Percentiles rank a stretch among this genome's conserved stretches.
phyloP scores from a whole-genome alignment of 129 eudicot genomes.

The Chrysanthemum makinoi region DNA sequence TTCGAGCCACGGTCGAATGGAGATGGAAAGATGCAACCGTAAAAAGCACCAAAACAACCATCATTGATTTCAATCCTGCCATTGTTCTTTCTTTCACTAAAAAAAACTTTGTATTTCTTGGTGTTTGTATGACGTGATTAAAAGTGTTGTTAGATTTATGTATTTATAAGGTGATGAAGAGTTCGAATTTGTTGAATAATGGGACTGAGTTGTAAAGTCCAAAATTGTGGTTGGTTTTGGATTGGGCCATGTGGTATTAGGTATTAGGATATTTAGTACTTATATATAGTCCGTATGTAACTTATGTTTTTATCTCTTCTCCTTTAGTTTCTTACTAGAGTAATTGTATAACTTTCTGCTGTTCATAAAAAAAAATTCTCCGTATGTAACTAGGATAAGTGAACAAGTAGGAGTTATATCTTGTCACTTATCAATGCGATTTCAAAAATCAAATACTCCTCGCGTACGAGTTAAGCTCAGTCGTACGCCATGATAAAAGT shows the following conservation, averaged over 20 bases:
- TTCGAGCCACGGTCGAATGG: slow-evolving; percentile 1
- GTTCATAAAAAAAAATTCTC: too few species aligned
- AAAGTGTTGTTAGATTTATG: background rate
- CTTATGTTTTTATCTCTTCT: too few species aligned
- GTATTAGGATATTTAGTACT: background rate
- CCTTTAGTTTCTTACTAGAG: too few species aligned
- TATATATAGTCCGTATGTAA: too few species aligned
- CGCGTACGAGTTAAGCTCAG: too few species aligned
- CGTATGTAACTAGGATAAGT: too few species aligned
- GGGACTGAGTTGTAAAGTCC: slow-evolving; percentile 21
- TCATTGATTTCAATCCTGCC: slow-evolving; percentile 11
- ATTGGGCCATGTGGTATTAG: slow-evolving; percentile 25
- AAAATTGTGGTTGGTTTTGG: slow-evolving; percentile 5
- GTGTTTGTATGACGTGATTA: slow-evolving; percentile 9
- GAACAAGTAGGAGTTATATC: too few species aligned
- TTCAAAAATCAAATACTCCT: too few species aligned
- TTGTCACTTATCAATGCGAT: too few species aligned
- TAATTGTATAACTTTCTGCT: too few species aligned
- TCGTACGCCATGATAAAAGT: too few species aligned
- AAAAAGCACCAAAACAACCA: slow-evolving; percentile 2
- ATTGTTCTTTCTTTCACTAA: background rate
- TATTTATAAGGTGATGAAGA: slow-evolving; percentile 19
- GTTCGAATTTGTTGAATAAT: background rate
- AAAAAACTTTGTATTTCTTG: background rate
- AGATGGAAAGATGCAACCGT: slow-evolving; percentile 21